Conservation (phyloP, 495 filamentous ascomycete genomes). For the Penicillium crystallinum region DNA sequence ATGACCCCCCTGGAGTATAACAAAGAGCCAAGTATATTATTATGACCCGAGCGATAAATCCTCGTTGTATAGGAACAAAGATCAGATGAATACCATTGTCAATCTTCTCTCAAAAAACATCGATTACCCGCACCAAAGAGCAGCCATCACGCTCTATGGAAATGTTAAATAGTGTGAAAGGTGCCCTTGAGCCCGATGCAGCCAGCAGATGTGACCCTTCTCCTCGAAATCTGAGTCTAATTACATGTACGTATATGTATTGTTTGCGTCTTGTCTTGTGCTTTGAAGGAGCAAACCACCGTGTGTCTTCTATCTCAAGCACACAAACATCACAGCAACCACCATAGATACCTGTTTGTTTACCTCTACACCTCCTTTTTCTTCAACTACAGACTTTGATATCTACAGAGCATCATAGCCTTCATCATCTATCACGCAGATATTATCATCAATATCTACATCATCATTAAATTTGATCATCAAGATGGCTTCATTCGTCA, state of each 20-base stretch:
- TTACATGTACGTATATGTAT: too few relatives aligned
- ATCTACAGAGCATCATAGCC: not conserved
- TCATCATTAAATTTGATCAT: not conserved
- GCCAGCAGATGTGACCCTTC: not conserved
- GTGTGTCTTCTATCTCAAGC: not conserved
- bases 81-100: not conserved
- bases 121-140: too few relatives aligned
- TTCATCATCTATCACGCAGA: too few relatives aligned
- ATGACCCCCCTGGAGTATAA: not conserved
- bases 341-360: not conserved
- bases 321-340: not conserved
- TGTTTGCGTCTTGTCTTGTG: not conserved
- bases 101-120: not conserved
- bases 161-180: not conserved
- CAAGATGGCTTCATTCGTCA: not conserved
- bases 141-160: not conserved
- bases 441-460: too few relatives aligned
- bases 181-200: not conserved
- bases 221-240: not conserved
- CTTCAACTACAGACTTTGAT: not conserved
- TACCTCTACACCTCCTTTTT: not conserved
- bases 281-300: not conserved
- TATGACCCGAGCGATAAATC: not conserved
- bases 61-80: not conserved
- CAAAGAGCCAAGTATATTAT: not conserved